Base-by-base conservation (phyloP, 495 filamentous ascomycete genomes). In the Penicillium atrosanguineum region DNA sequence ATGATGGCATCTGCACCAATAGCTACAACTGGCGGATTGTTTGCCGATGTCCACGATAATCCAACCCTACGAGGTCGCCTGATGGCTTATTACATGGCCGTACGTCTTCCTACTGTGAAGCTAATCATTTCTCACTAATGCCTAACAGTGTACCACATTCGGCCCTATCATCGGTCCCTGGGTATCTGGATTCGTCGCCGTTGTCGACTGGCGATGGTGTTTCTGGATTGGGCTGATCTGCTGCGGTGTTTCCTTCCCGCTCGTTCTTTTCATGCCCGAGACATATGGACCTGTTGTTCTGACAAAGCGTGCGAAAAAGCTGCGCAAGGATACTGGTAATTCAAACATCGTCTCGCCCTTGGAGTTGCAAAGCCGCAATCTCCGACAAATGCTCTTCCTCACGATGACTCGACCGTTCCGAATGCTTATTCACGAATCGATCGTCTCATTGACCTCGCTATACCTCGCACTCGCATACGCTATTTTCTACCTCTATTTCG, bases 401-500 rank as follows among this genome's bases (percentile, higher is more conserved):
- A 78, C 74, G 4, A 66, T 80, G 9, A 76, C 75, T 7, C 64
- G 78, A 23, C 78, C 78, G 4, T 58, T 81, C 36, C 71, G 75
- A 15, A 72, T 78, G 64, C 60, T 52, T 31, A 11, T 67, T 20
- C 55, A 63, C 19, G 87, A 90, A 64, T 78, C 79, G 6, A 77
- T 90, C 25, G 83, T 91, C 18, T 76, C 81, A 21, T 79, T 86
- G 31, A 81, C 75, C 1, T 90, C 84, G 50, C 66, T 88, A 23
- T 91, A 89, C 68, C 75, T 88, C 14, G 76, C 83, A 0, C 68
- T 89, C 14, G 75, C 82, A 48, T 90, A 90, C 64, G 81, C 81
- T 7, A 86, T 91, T 29, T 91, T 90, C 65, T 90, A 89, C 65
- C 82, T 90, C 46, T 87, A 82, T 55, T 88, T 90, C 47, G 79